phyloP scores from a whole-genome alignment of 2,329 filamentous ascomycete genomes.

The Xylaria sp. region DNA sequence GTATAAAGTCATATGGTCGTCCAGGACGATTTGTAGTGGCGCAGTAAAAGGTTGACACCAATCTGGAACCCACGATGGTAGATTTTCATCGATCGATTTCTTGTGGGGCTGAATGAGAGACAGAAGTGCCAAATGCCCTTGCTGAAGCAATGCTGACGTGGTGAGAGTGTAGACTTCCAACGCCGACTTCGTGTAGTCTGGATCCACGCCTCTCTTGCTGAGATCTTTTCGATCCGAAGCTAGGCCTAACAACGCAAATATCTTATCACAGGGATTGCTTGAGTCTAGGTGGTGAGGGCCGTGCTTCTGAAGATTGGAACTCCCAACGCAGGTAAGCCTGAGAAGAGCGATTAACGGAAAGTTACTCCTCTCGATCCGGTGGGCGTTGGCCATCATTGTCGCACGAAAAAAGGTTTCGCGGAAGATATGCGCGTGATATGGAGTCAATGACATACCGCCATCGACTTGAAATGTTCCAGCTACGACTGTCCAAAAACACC shows the following conservation, averaged over 20 bases:
- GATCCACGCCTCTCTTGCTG: constrained; percentile 27
- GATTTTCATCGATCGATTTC: constrained; percentile 7
- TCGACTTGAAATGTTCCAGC: neutral
- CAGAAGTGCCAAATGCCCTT: constrained; percentile 33
- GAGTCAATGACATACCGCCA: neutral
- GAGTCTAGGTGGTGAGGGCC: constrained; percentile 37
- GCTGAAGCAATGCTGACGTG: constrained; percentile 35
- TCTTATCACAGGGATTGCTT: constrained; percentile 42
- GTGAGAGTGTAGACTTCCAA: constrained; percentile 36
- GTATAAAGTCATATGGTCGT: constrained; percentile 15
- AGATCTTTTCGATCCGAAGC: constrained; percentile 27
- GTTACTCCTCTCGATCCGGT: constrained; percentile 18
- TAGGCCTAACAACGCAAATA: constrained; percentile 39
- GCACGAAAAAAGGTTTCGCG: constrained; percentile 1
- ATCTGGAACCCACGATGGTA: constrained; percentile 45
- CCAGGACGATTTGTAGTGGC: constrained; percentile 25
- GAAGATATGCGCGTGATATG: neutral
- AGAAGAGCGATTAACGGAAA: constrained; percentile 29
- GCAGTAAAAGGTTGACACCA: constrained; percentile 36
- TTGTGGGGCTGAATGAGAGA: constrained; percentile 36
- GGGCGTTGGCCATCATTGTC: constrained; percentile 13
- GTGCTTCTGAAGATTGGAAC: constrained; percentile 23
- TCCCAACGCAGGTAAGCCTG: constrained; percentile 29
- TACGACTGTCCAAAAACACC: neutral
- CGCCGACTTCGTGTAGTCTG: constrained; percentile 39